phyloP scores from a whole-genome alignment of 257 asterid genomes.

The Leonotis leonurus region DNA sequence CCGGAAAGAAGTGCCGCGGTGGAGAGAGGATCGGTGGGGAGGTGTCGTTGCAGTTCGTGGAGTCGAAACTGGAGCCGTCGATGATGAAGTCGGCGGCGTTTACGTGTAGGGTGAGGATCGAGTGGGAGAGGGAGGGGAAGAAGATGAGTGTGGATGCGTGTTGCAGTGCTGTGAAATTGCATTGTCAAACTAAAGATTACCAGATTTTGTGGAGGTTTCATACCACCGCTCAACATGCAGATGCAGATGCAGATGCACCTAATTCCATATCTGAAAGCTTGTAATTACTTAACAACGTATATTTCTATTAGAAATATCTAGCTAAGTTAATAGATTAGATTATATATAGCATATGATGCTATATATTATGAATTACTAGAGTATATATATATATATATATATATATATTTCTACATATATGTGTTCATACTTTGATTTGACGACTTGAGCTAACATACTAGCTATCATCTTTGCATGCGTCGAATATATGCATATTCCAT shows the following conservation, averaged over 20 bases:
- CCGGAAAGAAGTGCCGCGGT: not conserved
- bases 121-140: conserved; percentile 63
- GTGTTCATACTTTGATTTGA: not conserved
- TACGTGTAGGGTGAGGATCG: conserved; percentile 52
- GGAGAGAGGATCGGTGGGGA: conserved; percentile 80
- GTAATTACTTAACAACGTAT: conserved; percentile 1
- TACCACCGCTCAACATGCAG: not conserved
- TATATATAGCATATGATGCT: not conserved
- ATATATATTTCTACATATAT: not conserved
- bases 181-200: conserved; percentile 50
- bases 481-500: too few relatives aligned
- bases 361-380: not conserved
- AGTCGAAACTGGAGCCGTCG: conserved; percentile 11
- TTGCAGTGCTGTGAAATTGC: conserved; percentile 46
- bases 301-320: not conserved
- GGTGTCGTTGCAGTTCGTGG: conserved; percentile 42
- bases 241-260: too few relatives aligned
- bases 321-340: not conserved
- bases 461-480: too few relatives aligned
- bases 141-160: conserved; percentile 41
- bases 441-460: not conserved
- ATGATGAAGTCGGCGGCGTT: conserved; percentile 35
- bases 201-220: conserved; percentile 82
- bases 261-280: conserved; percentile 3
- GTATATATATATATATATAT: not conserved